A percentile compares a stretch with the other conserved stretches of the same genome.
Conservation (phyloP, 2,329 filamentous ascomycete genomes). For the Rosellinia necatrix region DNA sequence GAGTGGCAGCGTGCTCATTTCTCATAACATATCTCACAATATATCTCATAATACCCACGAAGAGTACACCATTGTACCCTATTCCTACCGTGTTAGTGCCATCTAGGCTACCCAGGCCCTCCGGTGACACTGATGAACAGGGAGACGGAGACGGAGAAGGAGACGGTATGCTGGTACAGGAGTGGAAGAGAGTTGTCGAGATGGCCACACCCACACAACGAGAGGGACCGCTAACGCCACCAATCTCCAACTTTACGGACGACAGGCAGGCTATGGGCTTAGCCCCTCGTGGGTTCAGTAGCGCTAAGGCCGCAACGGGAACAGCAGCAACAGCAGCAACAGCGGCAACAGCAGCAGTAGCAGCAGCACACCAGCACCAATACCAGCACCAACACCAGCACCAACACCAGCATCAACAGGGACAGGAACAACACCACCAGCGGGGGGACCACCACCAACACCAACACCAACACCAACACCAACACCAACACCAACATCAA, state of each 20-base stretch:
- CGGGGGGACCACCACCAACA: background rate
- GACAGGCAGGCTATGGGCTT: conserved; percentile 8
- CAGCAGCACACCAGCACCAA: conserved; percentile 2
- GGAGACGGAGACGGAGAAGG: too few species aligned
- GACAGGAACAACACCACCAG: background rate
- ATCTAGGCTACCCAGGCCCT: conserved; percentile 5
- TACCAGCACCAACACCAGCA: background rate
- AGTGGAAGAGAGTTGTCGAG: background rate
- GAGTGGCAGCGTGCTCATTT: too few species aligned
- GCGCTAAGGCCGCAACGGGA: background rate
- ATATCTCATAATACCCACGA: too few species aligned
- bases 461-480: background rate
- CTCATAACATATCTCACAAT: too few species aligned
- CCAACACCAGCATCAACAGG: background rate
- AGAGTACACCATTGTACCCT: background rate
- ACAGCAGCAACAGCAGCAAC: background rate
- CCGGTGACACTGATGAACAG: conserved; percentile 7
- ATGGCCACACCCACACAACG: background rate
- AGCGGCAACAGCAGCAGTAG: background rate
- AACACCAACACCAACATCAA: background rate
- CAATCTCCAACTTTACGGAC: conserved; percentile 19
- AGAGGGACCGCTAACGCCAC: background rate
- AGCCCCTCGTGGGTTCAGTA: conserved; percentile 11
- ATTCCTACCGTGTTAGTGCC: background rate
- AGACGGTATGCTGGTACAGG: background rate